Evolutionary conservation across 352 stramenopile genomes (phyloP), one percentile per base, ranked within the genome.

Genomic region (Globisporangium lucens): DNA sequence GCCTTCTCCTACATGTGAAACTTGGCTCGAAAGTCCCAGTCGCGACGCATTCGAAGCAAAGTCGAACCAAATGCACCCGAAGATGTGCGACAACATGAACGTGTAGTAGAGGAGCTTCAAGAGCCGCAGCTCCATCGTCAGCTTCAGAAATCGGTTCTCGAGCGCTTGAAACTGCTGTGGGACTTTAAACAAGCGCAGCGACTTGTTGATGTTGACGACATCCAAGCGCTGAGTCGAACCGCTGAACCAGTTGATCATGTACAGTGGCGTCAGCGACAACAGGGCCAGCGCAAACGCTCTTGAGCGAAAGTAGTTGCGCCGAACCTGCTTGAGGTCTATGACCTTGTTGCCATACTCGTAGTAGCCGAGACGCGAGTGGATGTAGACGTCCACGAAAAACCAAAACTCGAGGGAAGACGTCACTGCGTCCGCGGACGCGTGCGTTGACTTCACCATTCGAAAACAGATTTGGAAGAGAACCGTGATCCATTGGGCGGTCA

Each of bases 291-390:
- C 8, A 52, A 83, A 85, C 0, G 56, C 60, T 20, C 4, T 53
- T 0, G 77, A 88, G 1, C 65, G 62, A n/a, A 80, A 69, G 49
- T 83, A 85, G 2, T 47, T 60, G 8, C 24, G 47, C 41, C 69
- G 75, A 57, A 85, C 83, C 1, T 57, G 36, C 12, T 53, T 47
- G 6, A 68, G 30, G 46, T 82, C 69, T 70, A 83, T 77, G 29
- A 85, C 72, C 53, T 88, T 88, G 70, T 84, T 87, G 53, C 80
- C 78, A 55, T 75, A 87, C 41, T 75, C 69, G 56, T 84, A 75
- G 29, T 70, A 85, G 0, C 80, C 78, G 1, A 81, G 64, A 3
- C 77, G 68, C 13, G 60, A 72, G 17, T 75, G 73, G 17, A 89
- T 41, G 17, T 72, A 75, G 4, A 86, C 29, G 43, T 88, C 79